Evolutionary conservation across 108 stramenopile genomes (phyloP).

Genomic region (Nitzschia sp.): DNA sequence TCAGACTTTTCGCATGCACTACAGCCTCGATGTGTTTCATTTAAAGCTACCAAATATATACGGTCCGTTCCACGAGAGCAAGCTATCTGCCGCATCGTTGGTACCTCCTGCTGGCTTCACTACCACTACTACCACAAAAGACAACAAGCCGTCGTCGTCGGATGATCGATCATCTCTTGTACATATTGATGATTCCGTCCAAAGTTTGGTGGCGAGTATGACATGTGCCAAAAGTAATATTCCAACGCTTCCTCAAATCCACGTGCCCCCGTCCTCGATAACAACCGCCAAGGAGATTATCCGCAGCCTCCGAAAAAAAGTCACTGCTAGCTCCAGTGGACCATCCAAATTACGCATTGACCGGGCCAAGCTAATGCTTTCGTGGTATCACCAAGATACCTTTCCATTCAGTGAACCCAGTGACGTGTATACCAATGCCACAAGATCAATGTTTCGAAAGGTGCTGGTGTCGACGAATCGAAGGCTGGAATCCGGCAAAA

Average conservation of each 20-base stretch:
- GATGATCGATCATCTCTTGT: too few species aligned
- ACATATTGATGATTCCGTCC: neutral
- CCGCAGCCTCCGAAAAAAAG: too few species aligned
- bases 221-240: neutral
- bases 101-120: too few species aligned
- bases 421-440: neutral
- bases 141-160: too few species aligned
- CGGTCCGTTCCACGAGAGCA: slow-evolving; percentile 22
- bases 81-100: neutral
- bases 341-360: neutral
- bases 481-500: neutral
- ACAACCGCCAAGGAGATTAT: neutral
- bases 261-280: neutral
- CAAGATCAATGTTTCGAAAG: neutral
- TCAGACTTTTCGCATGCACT: slow-evolving; percentile 13
- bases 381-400: slow-evolving; percentile 26
- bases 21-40: slow-evolving; percentile 4
- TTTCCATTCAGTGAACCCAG: slow-evolving; percentile 10
- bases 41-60: slow-evolving; percentile 24
- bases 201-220: neutral
- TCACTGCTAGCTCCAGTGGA: neutral
- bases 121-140: neutral
- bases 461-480: slow-evolving; percentile 14
- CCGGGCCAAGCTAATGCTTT: slow-evolving; percentile 10
- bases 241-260: neutral